A percentile compares a stretch with the other conserved stretches of the same genome.
These are phyloP conservation scores for Phylloporus scabripes DNA, from an alignment of 768 basidiomycete genomes.

Conservation along the genomic window DNA sequence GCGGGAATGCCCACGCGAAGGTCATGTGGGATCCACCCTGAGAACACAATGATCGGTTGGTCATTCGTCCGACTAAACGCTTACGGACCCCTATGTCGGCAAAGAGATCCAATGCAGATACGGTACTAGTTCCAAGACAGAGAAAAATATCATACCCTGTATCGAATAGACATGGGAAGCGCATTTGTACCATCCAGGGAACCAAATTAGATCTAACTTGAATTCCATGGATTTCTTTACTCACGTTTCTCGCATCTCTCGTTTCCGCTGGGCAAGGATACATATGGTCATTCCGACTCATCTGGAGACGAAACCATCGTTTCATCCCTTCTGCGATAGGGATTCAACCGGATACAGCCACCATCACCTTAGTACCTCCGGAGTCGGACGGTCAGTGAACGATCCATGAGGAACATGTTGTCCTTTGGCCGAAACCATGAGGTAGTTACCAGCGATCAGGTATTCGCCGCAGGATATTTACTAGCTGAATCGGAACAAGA, in stretches of 20 bases:
- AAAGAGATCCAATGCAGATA: neutral
- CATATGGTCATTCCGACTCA: neutral
- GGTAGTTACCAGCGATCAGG: neutral
- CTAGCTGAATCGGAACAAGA: neutral
- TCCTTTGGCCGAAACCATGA: neutral
- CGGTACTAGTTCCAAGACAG: neutral
- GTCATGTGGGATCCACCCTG: conserved; percentile 10
- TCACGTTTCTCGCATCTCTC: conserved; percentile 2
- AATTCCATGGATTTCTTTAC: neutral
- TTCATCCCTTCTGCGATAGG: conserved; percentile 8
- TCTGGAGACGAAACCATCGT: conserved; percentile 14
- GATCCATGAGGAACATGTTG: neutral
- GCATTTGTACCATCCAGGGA: neutral
- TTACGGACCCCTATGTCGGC: neutral
- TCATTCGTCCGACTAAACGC: neutral
- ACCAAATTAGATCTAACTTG: neutral
- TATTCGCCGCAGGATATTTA: neutral
- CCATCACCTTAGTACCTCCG: neutral
- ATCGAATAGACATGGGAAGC: neutral
- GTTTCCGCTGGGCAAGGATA: conserved; percentile 9
- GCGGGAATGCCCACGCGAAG: conserved; percentile 14
- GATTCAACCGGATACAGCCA: neutral
- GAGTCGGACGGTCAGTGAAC: neutral
- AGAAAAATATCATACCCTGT: neutral
- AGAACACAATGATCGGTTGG: conserved; percentile 1